Base-by-base conservation (phyloP, 1,284 basidiomycete genomes). In the Leccinum pachyderme region DNA sequence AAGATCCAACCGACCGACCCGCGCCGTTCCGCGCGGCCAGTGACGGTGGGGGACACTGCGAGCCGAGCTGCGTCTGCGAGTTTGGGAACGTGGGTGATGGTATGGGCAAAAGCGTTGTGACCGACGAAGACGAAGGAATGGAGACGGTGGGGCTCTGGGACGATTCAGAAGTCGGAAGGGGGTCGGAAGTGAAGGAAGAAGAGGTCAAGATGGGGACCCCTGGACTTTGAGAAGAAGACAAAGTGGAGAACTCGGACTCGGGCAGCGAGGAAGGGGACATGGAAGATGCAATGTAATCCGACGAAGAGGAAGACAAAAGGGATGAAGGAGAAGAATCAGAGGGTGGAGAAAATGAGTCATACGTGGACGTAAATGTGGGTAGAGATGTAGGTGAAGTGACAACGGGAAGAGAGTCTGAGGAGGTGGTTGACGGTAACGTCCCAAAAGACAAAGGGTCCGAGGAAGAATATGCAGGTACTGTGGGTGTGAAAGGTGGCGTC, bases 11-110 rank as follows among this genome's bases (percentile, higher is more conserved):
- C 11, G 54, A 48, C 7, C 39, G 39, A 41, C 18, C 22, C 13
- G 51, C 60, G 4, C 50, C 51, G n/a, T 52, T 61, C 32, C 25
- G 43, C 3, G 7, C 22, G 25, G 12, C 12, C 39, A 24, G 56
- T 37, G 24, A 29, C 2, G 28, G n/a, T 43, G 51, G 53, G 15
- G 63, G 67, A 57, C 70, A 68, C 35, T 68, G 67, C 2, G 69
- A 54, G 29, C 57, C 28, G 12, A 59, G 37, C 22, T 71, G 69
- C 4, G 68, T 57, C 39, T 62, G 52, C 6, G 66, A 52, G 45
- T 33, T 63, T 28, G 48, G 45, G n/a, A 18, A 31, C 2, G 55
- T 45, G 7, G 53, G 1, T 4, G 54, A 55, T 7, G 18, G 25
- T 25, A 25, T 5, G 43, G 25, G 15, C 43, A 7, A 8, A 41